Evolutionary conservation across 2,329 filamentous ascomycete species (phyloP).

Genomic region (Aspergillus texensis): DNA sequence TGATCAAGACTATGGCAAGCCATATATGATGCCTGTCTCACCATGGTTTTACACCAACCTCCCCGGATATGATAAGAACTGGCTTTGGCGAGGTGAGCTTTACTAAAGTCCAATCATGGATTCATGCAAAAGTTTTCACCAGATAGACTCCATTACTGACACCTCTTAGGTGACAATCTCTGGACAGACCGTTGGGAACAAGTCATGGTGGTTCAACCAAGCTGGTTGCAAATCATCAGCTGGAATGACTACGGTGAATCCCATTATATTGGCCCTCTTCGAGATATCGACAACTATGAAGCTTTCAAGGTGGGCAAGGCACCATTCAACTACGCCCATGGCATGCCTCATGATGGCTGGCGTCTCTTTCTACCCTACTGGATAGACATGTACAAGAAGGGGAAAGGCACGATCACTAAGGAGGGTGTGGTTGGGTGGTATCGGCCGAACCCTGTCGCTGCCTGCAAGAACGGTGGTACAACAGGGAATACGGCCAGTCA

Average conservation of each 20-base stretch:
- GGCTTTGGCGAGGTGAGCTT: constrained; percentile 50
- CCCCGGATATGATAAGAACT: constrained; percentile 54
- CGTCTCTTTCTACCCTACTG: constrained; percentile 32
- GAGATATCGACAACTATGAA: constrained; percentile 20
- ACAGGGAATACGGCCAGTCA: constrained; percentile 21
- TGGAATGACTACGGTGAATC: constrained; percentile 59
- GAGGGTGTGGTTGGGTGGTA: constrained; percentile 28
- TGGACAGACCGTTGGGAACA: constrained; percentile 48
- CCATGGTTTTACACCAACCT: constrained; percentile 58
- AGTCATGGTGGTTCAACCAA: constrained; percentile 47
- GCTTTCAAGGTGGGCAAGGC: constrained; percentile 30
- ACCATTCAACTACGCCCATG: constrained; percentile 34
- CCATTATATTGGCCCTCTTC: constrained; percentile 55
- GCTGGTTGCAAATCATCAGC: constrained; percentile 51
- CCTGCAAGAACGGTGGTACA: constrained; percentile 20
- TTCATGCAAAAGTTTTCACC: not conserved
- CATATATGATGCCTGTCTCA: constrained; percentile 53
- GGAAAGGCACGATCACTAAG: constrained; percentile 22
- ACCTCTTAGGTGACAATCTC: constrained; percentile 20
- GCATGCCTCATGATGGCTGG: constrained; percentile 31
- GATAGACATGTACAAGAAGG: constrained; percentile 38
- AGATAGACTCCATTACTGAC: not conserved
- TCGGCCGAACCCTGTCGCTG: constrained; percentile 13
- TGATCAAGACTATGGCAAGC: constrained; percentile 34
- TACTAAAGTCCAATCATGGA: not conserved